These are phyloP conservation scores for Aspergillus saccharolyticus DNA, from an alignment of 495 filamentous ascomycete genomes.

Conservation along the genomic window DNA sequence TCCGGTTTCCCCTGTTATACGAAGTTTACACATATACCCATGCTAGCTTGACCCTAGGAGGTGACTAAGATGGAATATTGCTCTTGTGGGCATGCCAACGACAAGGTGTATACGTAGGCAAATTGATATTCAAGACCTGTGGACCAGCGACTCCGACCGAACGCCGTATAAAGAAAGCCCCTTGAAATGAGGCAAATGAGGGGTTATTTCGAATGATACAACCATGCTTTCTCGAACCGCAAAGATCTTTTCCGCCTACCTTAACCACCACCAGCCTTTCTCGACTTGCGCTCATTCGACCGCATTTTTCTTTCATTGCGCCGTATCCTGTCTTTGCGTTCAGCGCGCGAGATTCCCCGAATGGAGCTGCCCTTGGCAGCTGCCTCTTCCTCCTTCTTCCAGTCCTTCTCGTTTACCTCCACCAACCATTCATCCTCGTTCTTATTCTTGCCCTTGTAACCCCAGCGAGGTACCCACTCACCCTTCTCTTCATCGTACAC, in stretches of 20 bases:
- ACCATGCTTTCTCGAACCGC: neutral
- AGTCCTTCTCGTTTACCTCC: conserved; percentile 75
- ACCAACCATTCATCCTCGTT: conserved; percentile 76
- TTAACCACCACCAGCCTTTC: conserved; percentile 34
- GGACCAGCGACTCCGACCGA: conserved; percentile 24
- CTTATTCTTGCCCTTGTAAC: conserved; percentile 90
- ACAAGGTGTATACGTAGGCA: conserved; percentile 10
- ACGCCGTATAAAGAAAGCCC: conserved; percentile 22
- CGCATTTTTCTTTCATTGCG: conserved; percentile 67
- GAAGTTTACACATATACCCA: no score
- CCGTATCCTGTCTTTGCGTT: conserved; percentile 59
- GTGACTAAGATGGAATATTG: conserved; percentile 6
- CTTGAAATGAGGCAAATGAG: conserved; percentile 17
- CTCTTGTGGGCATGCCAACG: conserved; percentile 11
- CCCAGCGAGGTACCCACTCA: conserved; percentile 90
- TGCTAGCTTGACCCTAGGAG: no score
- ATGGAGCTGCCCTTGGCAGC: conserved; percentile 57
- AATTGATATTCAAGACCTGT: conserved; percentile 16
- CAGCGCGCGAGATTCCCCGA: conserved; percentile 56
- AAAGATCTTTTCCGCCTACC: neutral
- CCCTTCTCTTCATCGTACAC: conserved; percentile 79
- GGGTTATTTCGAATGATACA: conserved; percentile 12
- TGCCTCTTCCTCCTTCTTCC: conserved; percentile 56
- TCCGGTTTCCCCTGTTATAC: no score
- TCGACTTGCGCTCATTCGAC: conserved; percentile 56